Percentiles rank a stretch among this genome's conserved stretches.
These are phyloP conservation scores for Talaromyces wortmannii DNA, from an alignment of 495 filamentous ascomycete species.

Conservation along the genomic window DNA sequence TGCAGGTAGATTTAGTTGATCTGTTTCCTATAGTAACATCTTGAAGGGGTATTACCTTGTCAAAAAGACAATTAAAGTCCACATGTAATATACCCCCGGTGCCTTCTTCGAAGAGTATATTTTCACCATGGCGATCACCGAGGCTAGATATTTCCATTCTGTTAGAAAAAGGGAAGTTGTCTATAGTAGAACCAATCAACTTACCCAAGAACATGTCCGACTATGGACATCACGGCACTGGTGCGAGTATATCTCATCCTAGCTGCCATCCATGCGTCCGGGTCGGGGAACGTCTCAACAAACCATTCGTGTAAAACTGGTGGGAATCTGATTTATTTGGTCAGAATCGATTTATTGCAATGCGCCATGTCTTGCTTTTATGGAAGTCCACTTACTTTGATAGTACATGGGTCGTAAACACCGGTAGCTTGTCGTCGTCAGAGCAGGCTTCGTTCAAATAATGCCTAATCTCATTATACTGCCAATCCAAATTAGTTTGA, in stretches of 20 bases:
- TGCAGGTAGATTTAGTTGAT: slow-evolving; percentile 9
- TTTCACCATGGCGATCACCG: slow-evolving; percentile 97
- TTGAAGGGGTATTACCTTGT: slow-evolving; percentile 51
- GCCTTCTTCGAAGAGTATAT: slow-evolving; percentile 90
- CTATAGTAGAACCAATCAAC: slow-evolving; percentile 1
- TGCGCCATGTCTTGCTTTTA: neutral
- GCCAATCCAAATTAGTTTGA: slow-evolving; percentile 3
- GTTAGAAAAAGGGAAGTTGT: too few species aligned
- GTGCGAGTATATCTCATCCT: slow-evolving; percentile 89
- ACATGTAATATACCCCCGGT: slow-evolving; percentile 95
- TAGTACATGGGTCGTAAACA: slow-evolving; percentile 66
- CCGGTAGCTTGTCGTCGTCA: slow-evolving; percentile 42
- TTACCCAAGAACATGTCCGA: slow-evolving; percentile 82
- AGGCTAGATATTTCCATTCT: slow-evolving; percentile 35
- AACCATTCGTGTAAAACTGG: slow-evolving; percentile 92
- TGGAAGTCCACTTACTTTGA: slow-evolving; percentile 22
- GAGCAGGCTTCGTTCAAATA: slow-evolving; percentile 53
- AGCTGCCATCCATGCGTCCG: slow-evolving; percentile 84
- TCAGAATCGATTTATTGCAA: neutral
- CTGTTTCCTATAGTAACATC: neutral
- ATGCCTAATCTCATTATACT: slow-evolving; percentile 53
- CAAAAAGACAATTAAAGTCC: slow-evolving; percentile 99
- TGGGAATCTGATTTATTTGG: slow-evolving; percentile 50
- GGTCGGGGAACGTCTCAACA: slow-evolving; percentile 86
- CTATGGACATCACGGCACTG: slow-evolving; percentile 96